These are phyloP conservation scores for Gossypium bickii DNA, from an alignment of 345 rosid species.

Conservation along the genomic window DNA sequence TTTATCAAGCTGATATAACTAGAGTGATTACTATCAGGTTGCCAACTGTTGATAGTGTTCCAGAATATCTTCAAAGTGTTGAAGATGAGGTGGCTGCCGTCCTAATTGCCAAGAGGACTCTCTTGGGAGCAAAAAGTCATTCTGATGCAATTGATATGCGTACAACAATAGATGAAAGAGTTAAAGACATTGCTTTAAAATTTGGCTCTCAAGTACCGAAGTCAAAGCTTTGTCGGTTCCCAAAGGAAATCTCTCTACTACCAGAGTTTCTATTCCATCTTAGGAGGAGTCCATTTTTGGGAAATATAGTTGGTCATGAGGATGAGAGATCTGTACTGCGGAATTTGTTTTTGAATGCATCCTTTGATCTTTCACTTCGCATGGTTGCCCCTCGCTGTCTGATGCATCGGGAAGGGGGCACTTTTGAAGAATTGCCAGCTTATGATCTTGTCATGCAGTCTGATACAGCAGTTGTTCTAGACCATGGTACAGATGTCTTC, in stretches of 20 bases:
- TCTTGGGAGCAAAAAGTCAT: constrained; percentile 59
- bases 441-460: constrained; percentile 96
- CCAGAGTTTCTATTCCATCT: constrained; percentile 93
- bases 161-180: constrained; percentile 78
- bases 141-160: constrained; percentile 71
- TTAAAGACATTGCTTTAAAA: constrained; percentile 77
- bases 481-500: constrained; percentile 95
- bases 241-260: constrained; percentile 70
- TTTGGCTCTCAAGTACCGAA: constrained; percentile 79
- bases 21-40: constrained; percentile 80
- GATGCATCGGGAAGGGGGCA: constrained; percentile 96
- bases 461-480: constrained; percentile 92
- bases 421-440: constrained; percentile 91
- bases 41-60: constrained; percentile 80
- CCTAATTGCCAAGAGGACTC: constrained; percentile 87
- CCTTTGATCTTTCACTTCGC: constrained; percentile 85
- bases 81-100: constrained; percentile 83
- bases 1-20: constrained; percentile 82
- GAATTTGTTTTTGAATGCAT: constrained; percentile 82
- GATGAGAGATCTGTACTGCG: constrained; percentile 92
- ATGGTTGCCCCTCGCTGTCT: constrained; percentile 95
- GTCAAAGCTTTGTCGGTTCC: constrained; percentile 76
- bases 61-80: constrained; percentile 79
- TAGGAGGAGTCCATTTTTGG: constrained; percentile 83
- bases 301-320: constrained; percentile 95